Evolutionary conservation across 495 filamentous ascomycete genomes (phyloP), one percentile per base, ranked within the genome.

Genomic region (Penicillium daleae): DNA sequence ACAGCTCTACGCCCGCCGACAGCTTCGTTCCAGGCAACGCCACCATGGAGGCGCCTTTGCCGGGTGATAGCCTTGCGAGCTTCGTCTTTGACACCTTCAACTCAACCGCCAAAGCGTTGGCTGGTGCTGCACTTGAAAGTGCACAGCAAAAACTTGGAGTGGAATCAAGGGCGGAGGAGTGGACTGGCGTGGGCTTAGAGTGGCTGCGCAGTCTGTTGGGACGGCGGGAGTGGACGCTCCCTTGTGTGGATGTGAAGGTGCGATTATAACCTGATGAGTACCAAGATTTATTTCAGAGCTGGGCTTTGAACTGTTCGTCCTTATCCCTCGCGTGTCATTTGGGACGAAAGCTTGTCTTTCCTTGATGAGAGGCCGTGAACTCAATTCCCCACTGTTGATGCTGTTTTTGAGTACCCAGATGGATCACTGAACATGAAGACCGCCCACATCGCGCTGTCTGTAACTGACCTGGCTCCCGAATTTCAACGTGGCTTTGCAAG

Each of bases 241-340:
- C 91, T 49, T 95, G 92, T 73, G 80, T 96, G 65, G 91, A 95
- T 78, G 84, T 96, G 19, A 88, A 89, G 66, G 85, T 96, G 22
- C 80, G 90, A 39, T 71, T 93, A 60, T 93, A 66, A 74, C 44
- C 15, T 40, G 42, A 35, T 52, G 5, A 39, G 15, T 15, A 24
- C 19, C 15, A 44, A 44, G 26, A 19, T 6, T 6, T 21, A 7
- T 21, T 32, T 54, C n/a, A 33, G 19, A 31, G 19, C 51, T 32
- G 51, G 27, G 31, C 51, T 35, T 29, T 12, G 31, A 22, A 24
- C 4, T 10, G 42, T 13, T 29, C 12, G 6, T 50, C 24, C 10
- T 50, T n/a, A 2, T 29, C 46, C 2, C 26, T 27, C 2, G 6
- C 0, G 21, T 13, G 21, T 17, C 22, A 26, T 27, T 6, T 44